phyloP scores from a whole-genome alignment of 2,329 filamentous ascomycete species.

The Xylariaceae sp. region DNA sequence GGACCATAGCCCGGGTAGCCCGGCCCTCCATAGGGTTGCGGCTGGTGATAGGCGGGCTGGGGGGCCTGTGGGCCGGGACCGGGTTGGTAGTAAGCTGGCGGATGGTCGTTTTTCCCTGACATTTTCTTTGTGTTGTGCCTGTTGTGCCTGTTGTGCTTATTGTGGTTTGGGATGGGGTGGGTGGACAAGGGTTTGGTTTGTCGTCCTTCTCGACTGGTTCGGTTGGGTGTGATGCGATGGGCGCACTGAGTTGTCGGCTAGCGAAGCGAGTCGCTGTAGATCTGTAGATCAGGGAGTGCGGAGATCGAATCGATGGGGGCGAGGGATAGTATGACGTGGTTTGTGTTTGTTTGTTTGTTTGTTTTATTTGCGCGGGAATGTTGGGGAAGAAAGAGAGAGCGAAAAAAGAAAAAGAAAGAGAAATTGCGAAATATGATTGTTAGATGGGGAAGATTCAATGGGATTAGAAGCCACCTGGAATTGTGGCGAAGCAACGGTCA shows the following conservation, averaged over 20 bases:
- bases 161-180: neutral
- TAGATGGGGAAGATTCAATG: too few species aligned
- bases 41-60: slow-evolving; percentile 38
- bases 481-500: too few species aligned
- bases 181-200: neutral
- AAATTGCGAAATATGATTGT: too few species aligned
- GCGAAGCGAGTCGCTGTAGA: neutral
- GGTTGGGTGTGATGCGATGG: neutral
- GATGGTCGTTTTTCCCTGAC: slow-evolving; percentile 44
- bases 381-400: neutral
- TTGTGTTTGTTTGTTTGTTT: neutral
- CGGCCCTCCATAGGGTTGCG: slow-evolving; percentile 24
- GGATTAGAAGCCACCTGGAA: too few species aligned
- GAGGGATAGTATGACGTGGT: neutral
- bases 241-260: neutral
- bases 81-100: slow-evolving; percentile 44
- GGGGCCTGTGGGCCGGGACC: slow-evolving; percentile 39
- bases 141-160: neutral
- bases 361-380: neutral
- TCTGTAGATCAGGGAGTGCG: neutral
- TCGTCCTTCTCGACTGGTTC: neutral
- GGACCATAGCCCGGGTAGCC: slow-evolving; percentile 36
- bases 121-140: slow-evolving; percentile 25
- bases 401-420: neutral
- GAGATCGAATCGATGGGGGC: neutral